Base-by-base conservation (phyloP, 106 monocot species). In the Triglochin maritima region DNA sequence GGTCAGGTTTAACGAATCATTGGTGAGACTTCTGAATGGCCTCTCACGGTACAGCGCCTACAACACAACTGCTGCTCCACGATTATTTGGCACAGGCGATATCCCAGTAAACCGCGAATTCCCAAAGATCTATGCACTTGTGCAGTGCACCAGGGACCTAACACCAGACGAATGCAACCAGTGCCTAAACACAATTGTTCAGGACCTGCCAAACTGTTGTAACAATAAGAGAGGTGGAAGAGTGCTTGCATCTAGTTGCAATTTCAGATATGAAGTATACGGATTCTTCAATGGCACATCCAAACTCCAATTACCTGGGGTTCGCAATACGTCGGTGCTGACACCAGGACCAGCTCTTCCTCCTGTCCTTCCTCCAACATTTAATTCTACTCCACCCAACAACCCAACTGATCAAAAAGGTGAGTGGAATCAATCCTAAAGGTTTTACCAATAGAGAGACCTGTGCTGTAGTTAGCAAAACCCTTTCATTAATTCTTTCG, bases 121-220 rank as follows among this genome's bases (percentile, higher is more conserved):
- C 44, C 47, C 57, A 7, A 79, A 41, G 12, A 29, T 65, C 5
- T 63, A 69, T 7, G 73, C 47, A 10, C 54, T 77, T 41, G 77
- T 66, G 14, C 78, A 74, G 71, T 82, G 78, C 81, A 74, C 74
- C 9, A 69, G 73, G 59, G 81, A 77, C 17, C 43, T 76, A n/a
- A 64, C 51, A 2, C 11, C 11, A 0, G 65, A 57, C 3, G 5
- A 8, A 2, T 77, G 77, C 69, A 44, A 41, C 14, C 3, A 44
- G 4, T 81, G 81, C 50, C 11, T 77, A 14, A 9, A 29, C 57
- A 3, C 42, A 3, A 43, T 62, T 3, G 46, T 44, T 0, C 4
- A 3, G 1, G 0, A 44, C 3, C 2, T 65, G 8, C 56, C 47
- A 44, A 7, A 0, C 1, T 46, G 11, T 9, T 73, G 49, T 29